Percentiles rank a stretch among this genome's conserved stretches.
Evolutionary conservation across 176 grass and related monocot genomes (phyloP).

Genomic region (Tuctoria greenei): DNA sequence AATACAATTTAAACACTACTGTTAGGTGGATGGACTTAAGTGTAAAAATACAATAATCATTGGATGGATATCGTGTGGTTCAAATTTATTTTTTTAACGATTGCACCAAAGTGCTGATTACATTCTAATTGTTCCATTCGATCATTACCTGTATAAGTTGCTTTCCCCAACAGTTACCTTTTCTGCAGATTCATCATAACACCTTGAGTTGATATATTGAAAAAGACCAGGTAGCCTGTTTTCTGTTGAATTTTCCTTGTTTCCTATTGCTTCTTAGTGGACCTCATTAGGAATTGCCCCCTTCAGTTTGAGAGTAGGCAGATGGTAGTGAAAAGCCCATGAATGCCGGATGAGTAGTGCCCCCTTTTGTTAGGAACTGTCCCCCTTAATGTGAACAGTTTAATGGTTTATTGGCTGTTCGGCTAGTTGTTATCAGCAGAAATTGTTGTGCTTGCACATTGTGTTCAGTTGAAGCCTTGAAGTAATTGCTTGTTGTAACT

Average conservation of each 20-base stretch:
- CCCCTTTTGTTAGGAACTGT: neutral
- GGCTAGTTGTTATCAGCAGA: neutral
- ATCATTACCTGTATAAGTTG: neutral
- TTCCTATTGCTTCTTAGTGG: neutral
- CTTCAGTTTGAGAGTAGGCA: neutral
- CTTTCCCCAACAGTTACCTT: neutral
- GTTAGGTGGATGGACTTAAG: too few relatives aligned
- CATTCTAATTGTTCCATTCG: too few relatives aligned
- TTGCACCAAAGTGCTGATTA: too few relatives aligned
- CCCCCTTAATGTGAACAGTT: constrained; percentile 17
- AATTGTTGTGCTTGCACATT: neutral
- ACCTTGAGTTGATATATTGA: neutral
- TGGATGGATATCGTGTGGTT: too few relatives aligned
- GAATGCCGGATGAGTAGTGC: neutral
- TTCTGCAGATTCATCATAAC: neutral
- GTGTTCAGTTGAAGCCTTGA: constrained; percentile 2
- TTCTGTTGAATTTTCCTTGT: neutral
- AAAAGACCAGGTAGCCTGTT: neutral
- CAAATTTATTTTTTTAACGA: too few relatives aligned
- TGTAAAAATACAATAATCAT: too few relatives aligned
- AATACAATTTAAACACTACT: too few relatives aligned
- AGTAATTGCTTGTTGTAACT: neutral
- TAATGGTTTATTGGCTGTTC: constrained; percentile 7
- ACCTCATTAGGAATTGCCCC: neutral
- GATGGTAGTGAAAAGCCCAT: neutral